Percentiles rank a stretch among this genome's conserved stretches.
Conservation (phyloP, 1,284 basidiomycete genomes). For the Ustilago trichophora region DNA sequence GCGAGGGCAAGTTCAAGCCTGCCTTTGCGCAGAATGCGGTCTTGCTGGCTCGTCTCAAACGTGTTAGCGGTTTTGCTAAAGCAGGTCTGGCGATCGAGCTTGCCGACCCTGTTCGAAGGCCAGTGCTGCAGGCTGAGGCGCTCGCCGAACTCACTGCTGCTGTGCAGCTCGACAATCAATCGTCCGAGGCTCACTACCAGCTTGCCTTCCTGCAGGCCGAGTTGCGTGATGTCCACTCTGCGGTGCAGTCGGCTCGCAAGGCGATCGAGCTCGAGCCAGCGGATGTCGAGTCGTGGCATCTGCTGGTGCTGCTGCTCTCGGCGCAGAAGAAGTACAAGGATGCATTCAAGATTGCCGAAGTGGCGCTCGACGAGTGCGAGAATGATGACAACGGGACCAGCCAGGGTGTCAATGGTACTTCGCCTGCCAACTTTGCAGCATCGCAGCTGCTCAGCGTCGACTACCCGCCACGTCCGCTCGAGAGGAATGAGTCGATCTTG, state of each 20-base stretch:
- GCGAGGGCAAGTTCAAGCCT: conserved; percentile 27
- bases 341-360: conserved; percentile 80
- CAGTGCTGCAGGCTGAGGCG: conserved; percentile 23
- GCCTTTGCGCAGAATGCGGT: conserved; percentile 10
- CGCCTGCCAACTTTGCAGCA: conserved; percentile 35
- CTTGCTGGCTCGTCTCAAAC: conserved; percentile 43
- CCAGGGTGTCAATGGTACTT: conserved; percentile 65
- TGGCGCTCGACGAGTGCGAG: conserved; percentile 68
- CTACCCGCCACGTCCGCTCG: conserved; percentile 72
- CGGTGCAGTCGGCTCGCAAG: conserved; percentile 75
- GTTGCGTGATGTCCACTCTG: conserved; percentile 76
- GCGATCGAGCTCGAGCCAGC: conserved; percentile 78
- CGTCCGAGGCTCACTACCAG: conserved; percentile 74
- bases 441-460: conserved; percentile 69
- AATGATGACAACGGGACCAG: conserved; percentile 65
- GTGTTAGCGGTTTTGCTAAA: conserved; percentile 46
- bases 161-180: conserved; percentile 71
- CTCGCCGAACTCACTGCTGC: conserved; percentile 71
- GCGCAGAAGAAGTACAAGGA: conserved; percentile 82
- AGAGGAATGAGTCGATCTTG: conserved; percentile 80
- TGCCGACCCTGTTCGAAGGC: conserved; percentile 34
- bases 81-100: conserved; percentile 40
- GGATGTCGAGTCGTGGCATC: conserved; percentile 87
- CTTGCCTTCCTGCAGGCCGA: conserved; percentile 71
- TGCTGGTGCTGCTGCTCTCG: conserved; percentile 83